Percentiles rank a stretch among this genome's conserved stretches.
Evolutionary conservation across 2,329 filamentous ascomycete species (phyloP).

Genomic region (Aureobasidium lini): DNA sequence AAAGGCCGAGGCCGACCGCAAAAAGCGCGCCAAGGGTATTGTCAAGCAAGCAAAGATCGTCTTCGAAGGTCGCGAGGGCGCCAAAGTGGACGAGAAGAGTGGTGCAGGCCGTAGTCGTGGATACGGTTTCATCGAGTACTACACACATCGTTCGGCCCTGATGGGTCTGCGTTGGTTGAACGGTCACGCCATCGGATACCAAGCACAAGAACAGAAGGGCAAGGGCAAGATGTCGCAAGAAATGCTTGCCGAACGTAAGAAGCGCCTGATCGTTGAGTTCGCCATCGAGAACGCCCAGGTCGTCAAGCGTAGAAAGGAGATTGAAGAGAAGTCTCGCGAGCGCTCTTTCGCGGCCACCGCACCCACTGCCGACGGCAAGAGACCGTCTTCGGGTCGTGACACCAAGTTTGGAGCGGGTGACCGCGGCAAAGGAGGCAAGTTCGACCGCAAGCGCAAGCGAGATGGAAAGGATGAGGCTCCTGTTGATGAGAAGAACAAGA

Average conservation of each 20-base stretch:
- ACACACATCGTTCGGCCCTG: slow-evolving; percentile 83
- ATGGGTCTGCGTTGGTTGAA: slow-evolving; percentile 96
- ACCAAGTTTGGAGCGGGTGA: slow-evolving; percentile 11
- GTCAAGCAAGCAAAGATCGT: slow-evolving; percentile 92
- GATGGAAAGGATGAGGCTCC: slow-evolving; percentile 21
- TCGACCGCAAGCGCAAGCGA: slow-evolving; percentile 34
- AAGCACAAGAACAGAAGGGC: slow-evolving; percentile 39
- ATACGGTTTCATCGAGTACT: slow-evolving; percentile 97
- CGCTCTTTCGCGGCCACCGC: slow-evolving; percentile 12
- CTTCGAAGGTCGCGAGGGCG: slow-evolving; percentile 79
- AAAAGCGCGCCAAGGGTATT: slow-evolving; percentile 74
- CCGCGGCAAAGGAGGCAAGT: slow-evolving; percentile 19
- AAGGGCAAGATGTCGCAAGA: slow-evolving; percentile 30
- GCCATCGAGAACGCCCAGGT: slow-evolving; percentile 98
- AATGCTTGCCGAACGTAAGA: slow-evolving; percentile 64
- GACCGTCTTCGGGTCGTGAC: slow-evolving; percentile 1
- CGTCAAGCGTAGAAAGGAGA: slow-evolving; percentile 66
- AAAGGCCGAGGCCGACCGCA: slow-evolving; percentile 71
- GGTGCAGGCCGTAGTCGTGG: slow-evolving; percentile 80
- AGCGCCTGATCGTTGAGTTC: slow-evolving; percentile 89
- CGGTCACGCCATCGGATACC: slow-evolving; percentile 55
- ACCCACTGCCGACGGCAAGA: slow-evolving; percentile 7
- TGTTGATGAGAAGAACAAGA: slow-evolving; percentile 24
- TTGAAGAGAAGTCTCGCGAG: slow-evolving; percentile 50
- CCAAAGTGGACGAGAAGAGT: slow-evolving; percentile 69